Evolutionary conservation across 108 stramenopile species (phyloP).

Genomic region (Aureococcus anophagefferens): DNA sequence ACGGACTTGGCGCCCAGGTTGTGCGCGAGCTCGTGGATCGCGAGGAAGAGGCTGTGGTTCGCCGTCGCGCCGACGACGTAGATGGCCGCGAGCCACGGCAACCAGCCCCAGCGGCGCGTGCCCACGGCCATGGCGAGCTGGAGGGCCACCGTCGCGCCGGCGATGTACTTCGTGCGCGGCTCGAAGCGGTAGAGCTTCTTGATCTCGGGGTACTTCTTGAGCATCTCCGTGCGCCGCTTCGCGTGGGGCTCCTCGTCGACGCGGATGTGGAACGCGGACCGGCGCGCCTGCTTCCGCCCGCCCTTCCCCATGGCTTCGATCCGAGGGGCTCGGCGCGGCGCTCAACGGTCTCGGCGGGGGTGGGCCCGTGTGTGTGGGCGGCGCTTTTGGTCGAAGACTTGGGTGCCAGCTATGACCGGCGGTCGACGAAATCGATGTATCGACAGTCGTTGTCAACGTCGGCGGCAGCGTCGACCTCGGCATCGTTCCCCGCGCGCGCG

Average conservation of each 20-base stretch:
- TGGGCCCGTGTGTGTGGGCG: too few species aligned
- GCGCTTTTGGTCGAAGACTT: too few species aligned
- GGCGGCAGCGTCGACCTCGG: too few species aligned
- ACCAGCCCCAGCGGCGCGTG: conserved; percentile 24
- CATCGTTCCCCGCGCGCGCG: too few species aligned
- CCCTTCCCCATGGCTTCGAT: too few species aligned
- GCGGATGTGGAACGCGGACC: neutral
- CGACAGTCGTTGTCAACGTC: too few species aligned
- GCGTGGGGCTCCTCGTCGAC: neutral
- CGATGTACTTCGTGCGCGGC: conserved; percentile 50
- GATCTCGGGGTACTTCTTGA: conserved; percentile 64
- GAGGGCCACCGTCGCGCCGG: conserved; percentile 40
- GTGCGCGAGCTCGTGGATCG: conserved; percentile 82
- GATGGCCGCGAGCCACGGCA: conserved; percentile 13
- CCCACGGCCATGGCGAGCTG: conserved; percentile 43
- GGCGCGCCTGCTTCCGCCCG: neutral
- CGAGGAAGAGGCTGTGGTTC: conserved; percentile 73
- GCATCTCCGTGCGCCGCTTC: conserved; percentile 58
- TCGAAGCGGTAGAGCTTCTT: conserved; percentile 70
- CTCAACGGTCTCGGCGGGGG: too few species aligned
- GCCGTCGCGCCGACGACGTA: conserved; percentile 64
- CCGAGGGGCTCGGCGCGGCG: too few species aligned
- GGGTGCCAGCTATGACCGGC: too few species aligned
- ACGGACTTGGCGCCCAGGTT: conserved; percentile 64
- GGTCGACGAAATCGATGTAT: too few species aligned